These are phyloP conservation scores for Boletus semigastroideus DNA, from an alignment of 1,284 basidiomycete genomes.

Conservation along the genomic window DNA sequence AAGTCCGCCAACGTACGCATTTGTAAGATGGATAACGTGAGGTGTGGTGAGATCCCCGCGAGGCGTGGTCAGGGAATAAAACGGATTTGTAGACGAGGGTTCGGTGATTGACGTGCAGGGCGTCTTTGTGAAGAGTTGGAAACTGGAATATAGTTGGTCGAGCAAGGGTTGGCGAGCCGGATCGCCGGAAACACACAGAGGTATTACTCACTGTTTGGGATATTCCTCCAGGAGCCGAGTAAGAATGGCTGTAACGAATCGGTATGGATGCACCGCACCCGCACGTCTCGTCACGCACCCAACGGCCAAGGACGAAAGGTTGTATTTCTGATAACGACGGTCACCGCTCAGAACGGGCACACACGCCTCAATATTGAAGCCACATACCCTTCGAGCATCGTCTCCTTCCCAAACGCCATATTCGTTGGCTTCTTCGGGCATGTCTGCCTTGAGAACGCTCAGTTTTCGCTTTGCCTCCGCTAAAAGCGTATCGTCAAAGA, in stretches of 20 bases:
- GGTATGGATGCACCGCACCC: conserved; percentile 58
- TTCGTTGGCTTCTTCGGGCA: conserved; percentile 42
- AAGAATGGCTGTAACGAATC: conserved; percentile 54
- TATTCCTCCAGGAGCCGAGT: conserved; percentile 45
- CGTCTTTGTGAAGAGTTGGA: conserved; percentile 49
- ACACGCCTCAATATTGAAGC: neutral
- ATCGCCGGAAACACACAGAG: neutral
- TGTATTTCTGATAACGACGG: conserved; percentile 37
- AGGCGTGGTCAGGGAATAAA: conserved; percentile 52
- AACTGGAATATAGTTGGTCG: conserved; percentile 34
- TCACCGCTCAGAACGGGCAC: neutral
- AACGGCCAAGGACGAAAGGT: conserved; percentile 41
- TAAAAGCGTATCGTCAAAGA: conserved; percentile 40
- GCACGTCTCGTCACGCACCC: conserved; percentile 51
- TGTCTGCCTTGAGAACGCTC: conserved; percentile 41
- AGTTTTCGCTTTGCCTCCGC: conserved; percentile 41
- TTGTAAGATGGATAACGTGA: conserved; percentile 78
- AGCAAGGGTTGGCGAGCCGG: neutral
- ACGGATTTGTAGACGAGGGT: conserved; percentile 19
- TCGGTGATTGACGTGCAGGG: conserved; percentile 46
- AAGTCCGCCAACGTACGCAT: conserved; percentile 72
- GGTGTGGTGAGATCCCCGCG: conserved; percentile 51
- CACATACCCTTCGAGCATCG: conserved; percentile 37
- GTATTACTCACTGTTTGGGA: conserved; percentile 37
- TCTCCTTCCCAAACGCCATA: conserved; percentile 39